These are phyloP conservation scores for Fonsecaea multimorphosa DNA, from an alignment of 2,329 filamentous ascomycete species.

Conservation along the genomic window DNA sequence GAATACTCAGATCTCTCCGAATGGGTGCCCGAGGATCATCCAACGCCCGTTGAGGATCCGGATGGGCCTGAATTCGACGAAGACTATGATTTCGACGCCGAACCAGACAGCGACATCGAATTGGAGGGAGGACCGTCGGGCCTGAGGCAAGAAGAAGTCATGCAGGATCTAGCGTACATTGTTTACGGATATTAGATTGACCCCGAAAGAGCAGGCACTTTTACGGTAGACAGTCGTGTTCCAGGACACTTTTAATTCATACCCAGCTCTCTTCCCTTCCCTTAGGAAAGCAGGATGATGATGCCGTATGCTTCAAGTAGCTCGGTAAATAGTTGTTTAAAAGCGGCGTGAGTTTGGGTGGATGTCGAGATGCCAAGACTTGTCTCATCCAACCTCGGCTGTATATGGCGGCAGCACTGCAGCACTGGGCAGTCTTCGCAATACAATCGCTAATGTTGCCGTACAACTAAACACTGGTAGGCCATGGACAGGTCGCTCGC, in stretches of 20 bases:
- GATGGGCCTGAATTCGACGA: conserved; percentile 17
- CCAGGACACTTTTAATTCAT: too few species aligned
- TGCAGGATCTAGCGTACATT: too few species aligned
- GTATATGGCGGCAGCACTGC: too few species aligned
- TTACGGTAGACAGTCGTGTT: too few species aligned
- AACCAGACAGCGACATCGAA: conserved; percentile 24
- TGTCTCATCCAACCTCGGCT: neutral
- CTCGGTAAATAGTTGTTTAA: too few species aligned
- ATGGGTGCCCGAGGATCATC: conserved; percentile 14
- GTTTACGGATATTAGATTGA: too few species aligned
- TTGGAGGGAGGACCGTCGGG: conserved; percentile 2
- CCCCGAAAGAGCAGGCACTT: too few species aligned
- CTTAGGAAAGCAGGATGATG: too few species aligned
- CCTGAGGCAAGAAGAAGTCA: neutral
- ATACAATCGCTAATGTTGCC: too few species aligned
- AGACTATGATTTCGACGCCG: conserved; percentile 25
- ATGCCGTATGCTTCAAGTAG: too few species aligned
- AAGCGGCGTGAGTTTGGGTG: neutral
- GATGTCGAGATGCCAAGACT: neutral
- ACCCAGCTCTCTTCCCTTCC: too few species aligned
- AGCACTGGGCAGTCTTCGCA: too few species aligned
- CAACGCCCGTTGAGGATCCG: conserved; percentile 13
- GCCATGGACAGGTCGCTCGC: conserved; percentile 64
- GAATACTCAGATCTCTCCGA: conserved; percentile 26
- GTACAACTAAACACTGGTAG: neutral